A percentile compares a stretch with the other conserved stretches of the same genome.
Evolutionary conservation across 2,329 filamentous ascomycete genomes (phyloP).

Genomic region (Calonectria ilicicola): DNA sequence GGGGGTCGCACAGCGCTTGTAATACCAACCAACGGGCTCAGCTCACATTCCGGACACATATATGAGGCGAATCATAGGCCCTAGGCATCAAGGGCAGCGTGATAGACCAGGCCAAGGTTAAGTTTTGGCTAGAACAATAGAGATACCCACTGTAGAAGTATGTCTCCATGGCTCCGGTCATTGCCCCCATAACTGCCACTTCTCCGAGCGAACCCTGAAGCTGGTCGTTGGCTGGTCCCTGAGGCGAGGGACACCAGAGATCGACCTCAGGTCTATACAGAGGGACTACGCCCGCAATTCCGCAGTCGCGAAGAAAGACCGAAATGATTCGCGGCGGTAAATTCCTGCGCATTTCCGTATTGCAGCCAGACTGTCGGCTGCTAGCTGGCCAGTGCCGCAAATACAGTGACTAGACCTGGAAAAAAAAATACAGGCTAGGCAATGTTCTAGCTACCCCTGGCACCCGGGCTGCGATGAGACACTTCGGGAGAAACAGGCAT

Average conservation of each 20-base stretch:
- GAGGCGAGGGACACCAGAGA: conserved; percentile 1
- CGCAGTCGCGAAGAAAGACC: neutral
- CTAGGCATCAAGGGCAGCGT: neutral
- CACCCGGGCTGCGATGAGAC: conserved; percentile 29
- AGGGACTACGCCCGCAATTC: neutral
- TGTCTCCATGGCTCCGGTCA: conserved; percentile 16
- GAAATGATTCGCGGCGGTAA: conserved; percentile 19
- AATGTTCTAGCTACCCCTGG: conserved; percentile 1
- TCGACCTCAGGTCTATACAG: neutral
- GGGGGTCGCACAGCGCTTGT: neutral
- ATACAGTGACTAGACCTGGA: conserved; percentile 1
- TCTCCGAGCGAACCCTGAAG: conserved; percentile 22
- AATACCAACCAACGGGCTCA: neutral
- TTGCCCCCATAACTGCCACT: conserved; percentile 21
- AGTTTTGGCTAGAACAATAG: conserved; percentile 3
- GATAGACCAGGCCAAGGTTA: neutral
- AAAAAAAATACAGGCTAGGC: neutral
- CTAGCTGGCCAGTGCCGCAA: conserved; percentile 8
- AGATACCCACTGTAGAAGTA: neutral
- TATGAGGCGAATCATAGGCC: conserved; percentile 10
- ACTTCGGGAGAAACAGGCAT: conserved; percentile 38
- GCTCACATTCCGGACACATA: conserved; percentile 4
- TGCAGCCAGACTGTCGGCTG: conserved; percentile 6
- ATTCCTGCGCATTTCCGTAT: conserved; percentile 10
- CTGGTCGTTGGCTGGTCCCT: neutral